Conservation (phyloP, 345 rosid genomes). For the Physaria fendleri region DNA sequence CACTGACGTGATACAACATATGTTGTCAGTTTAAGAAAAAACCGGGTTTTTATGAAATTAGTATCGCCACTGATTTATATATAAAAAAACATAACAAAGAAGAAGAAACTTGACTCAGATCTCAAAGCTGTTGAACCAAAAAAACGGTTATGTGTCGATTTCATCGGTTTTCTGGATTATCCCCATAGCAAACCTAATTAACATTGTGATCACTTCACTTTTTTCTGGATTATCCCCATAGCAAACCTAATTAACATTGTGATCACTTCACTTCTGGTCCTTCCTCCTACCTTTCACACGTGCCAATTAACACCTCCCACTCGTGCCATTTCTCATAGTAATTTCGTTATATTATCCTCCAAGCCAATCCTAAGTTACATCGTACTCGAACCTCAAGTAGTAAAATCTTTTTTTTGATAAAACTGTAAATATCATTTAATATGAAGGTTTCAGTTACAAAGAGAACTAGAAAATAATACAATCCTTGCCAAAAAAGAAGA, state of each 20-base stretch:
- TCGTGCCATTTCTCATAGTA: conserved; percentile 22
- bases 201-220: conserved; percentile 50
- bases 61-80: too few species aligned
- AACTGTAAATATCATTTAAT: too few species aligned
- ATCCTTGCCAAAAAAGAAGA: too few species aligned
- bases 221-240: conserved; percentile 16
- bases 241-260: conserved; percentile 28
- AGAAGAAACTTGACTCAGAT: conserved; percentile 36
- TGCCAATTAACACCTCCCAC: conserved; percentile 22
- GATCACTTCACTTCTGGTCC: conserved; percentile 5
- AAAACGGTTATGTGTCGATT: conserved; percentile 55
- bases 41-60: too few species aligned
- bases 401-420: too few species aligned
- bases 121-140: too few species aligned
- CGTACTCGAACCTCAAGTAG: conserved; percentile 26
- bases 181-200: too few species aligned
- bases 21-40: conserved; percentile 8
- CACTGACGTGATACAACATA: conserved; percentile 10
- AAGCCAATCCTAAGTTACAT: conserved; percentile 3
- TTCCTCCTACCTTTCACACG: conserved; percentile 7
- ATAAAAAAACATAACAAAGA: too few species aligned
- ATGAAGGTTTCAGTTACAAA: too few species aligned
- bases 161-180: too few species aligned
- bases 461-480: too few species aligned
- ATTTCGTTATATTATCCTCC: conserved; percentile 1